A percentile compares a stretch with the other conserved stretches of the same genome.
These are phyloP conservation scores for Fusarium bulbicola DNA, from an alignment of 2,329 filamentous ascomycete genomes.

Conservation along the genomic window DNA sequence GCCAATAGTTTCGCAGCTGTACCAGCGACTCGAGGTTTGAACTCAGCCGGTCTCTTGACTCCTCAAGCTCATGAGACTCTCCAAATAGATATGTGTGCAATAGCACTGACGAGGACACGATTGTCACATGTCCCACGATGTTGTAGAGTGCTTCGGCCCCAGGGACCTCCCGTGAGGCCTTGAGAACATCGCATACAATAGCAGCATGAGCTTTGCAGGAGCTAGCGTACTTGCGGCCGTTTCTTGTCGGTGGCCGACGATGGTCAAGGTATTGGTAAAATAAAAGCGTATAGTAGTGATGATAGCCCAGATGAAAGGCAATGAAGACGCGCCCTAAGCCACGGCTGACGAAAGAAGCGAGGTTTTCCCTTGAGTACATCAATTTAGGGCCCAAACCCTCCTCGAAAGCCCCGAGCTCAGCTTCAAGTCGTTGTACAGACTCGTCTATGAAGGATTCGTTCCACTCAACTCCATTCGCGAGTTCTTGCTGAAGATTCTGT, in stretches of 20 bases:
- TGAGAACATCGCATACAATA: conserved; percentile 44
- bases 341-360: conserved; percentile 33
- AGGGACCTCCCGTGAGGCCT: conserved; percentile 35
- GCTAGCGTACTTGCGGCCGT: conserved; percentile 43
- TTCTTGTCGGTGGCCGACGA: conserved; percentile 40
- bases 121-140: conserved; percentile 48
- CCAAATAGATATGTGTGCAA: conserved; percentile 48
- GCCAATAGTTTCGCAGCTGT: conserved; percentile 46
- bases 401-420: conserved; percentile 39
- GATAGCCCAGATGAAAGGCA: conserved; percentile 48
- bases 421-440: conserved; percentile 27
- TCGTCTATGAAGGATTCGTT: conserved; percentile 42
- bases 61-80: conserved; percentile 42
- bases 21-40: conserved; percentile 47
- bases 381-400: conserved; percentile 30
- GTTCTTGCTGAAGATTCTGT: conserved; percentile 44
- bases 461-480: conserved; percentile 43
- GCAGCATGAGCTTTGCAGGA: conserved; percentile 45
- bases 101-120: conserved; percentile 48
- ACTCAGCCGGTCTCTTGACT: conserved; percentile 39
- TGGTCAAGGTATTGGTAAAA: conserved; percentile 49
- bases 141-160: conserved; percentile 45
- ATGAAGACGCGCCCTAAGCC: conserved; percentile 46
- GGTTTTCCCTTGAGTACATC: conserved; percentile 40
- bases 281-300: conserved; percentile 47